Base-by-base conservation (phyloP, 306 rosid species). In the Crotalaria pallida region DNA sequence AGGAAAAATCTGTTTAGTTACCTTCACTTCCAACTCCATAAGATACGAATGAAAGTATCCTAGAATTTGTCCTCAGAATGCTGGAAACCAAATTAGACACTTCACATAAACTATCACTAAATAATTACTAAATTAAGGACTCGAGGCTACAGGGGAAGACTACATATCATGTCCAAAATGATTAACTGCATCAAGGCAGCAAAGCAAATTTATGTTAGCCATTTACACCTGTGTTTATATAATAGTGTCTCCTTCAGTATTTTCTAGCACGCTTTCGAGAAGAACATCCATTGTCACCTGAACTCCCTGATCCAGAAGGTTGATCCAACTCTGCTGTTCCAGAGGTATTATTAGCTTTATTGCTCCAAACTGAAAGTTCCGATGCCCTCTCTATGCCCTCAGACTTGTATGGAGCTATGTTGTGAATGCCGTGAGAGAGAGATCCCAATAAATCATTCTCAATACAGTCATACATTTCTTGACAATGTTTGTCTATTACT, bases 341-440 rank as follows among this genome's bases (percentile, higher is more conserved):
- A 81, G 80, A 47, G 9, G 81, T 63, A 76, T 56, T 61, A 74
- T 76, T 71, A 71, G 73, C 68, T 80, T 67, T 82, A 74, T 82
- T 74, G 81, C 51, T 80, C 89, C 90, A 86, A 77, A 60, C 76
- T 53, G 83, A 63, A 75, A 91, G 89, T 56, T 91, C 92, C 11
- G 88, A 74, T 24, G 99, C 99, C 78, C 72, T 87, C 88, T 94
- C 99, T 4, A 94, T 87, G 62, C 99, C 99, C 60, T 86, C 87
- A 51, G 99, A 91, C 83, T 69, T 86, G 81, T 91, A 94, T 31
- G 99, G 96, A 74, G 99, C 96, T 58, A 94, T 94, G 60, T 61
- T 81, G 77, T 91, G 96, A 63, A 68, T 71, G n/a, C 90, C 91
- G 36, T n/a, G n/a, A 84, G 71, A 69, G 31, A 91, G 76, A 71